Evolutionary conservation across 2,329 filamentous ascomycete genomes (phyloP), one percentile per base, ranked within the genome.

Genomic region (Paraconiothyrium sp.): DNA sequence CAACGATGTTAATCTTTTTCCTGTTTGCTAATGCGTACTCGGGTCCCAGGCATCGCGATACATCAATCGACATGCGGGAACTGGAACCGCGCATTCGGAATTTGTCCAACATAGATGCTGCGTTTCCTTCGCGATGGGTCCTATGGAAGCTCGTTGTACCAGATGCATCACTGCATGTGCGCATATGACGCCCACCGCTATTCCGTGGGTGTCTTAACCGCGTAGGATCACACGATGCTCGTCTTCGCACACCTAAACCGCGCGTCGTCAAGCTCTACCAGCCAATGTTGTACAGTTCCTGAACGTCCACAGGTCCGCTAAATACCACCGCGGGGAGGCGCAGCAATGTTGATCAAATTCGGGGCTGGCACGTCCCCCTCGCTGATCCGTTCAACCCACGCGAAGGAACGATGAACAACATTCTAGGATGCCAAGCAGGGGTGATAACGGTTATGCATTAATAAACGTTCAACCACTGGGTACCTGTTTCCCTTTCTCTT

Each of bases 271-370:
- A 32, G 35, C 11, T 8, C 22, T 34, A 20, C 13, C 13, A 30
- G 11, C 50, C 50, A 54, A 54, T 35, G 27, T 14, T 34, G 4
- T 3, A 10, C 30, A 4, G 16, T 30, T 48, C 27, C 46, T 32
- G 27, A 20, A 16, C 16, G n/a, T 50, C 10, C 6, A 35, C 13
- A 35, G 27, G 47, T 50, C 41, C 35, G 52, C 52, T n/a, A 55
- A 55, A 1, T 11, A 10, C 16, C 22, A 22, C 22, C 35, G 16
- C 52, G 37, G 51, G 13, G 39, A 55, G 52, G 52, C 52, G 52
- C 52, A 55, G 52, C 52, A 55, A 24, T 55, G 39, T 20, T 34
- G 22, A 46, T 55, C 51, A 24, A 24, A 30, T 22, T 22, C 39
- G 9, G 39, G 52, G 24, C 14, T 35, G 27, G 52, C 52, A 55